Evolutionary conservation across 148 eudicot species (phyloP), one percentile per base, ranked within the genome.

Genomic region (Cornus florida): DNA sequence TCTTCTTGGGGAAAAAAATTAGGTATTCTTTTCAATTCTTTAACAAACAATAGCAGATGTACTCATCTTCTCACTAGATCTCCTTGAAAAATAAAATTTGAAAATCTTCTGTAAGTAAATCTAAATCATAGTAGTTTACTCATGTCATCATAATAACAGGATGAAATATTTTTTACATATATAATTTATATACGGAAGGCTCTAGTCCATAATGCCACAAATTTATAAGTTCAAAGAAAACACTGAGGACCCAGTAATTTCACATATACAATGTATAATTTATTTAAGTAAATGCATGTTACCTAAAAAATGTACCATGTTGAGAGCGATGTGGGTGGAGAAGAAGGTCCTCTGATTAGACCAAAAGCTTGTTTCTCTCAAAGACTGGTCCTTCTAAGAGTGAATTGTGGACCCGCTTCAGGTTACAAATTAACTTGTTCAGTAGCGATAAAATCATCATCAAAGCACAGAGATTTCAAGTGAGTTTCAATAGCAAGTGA

Each of bases 401-500:
- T 6, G 14, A 41, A 69, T 33, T 6, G n/a, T 69, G 14, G 22
- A 73, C 66, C 35, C 13, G 5, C 60, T 12, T 73, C 20, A 56
- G 24, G 66, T 70, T 43, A 75, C 38, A n/a, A 59, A 75, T 65
- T 74, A 56, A 74, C 66, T 28, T 23, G 79, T 70, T 70, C 79
- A 24, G 62, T 14, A 66, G 43, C 23, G 13, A 39, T 48, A 32
- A 17, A 56, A 71, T 59, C 65, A 41, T 81, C 85, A 73, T 83
- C 88, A 41, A 75, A 28, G 83, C 81, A 69, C 71, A 79, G 75
- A 50, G 88, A 86, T 38, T 79, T 84, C 69, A 84, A 79, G 75
- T 92, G 90, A 64, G 76, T 84, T 82, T 89, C 90, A 57, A 81
- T 76, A 19, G 65, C 82, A 31, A 80, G 57, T 76, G 82, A 86